Base-by-base conservation (phyloP, 75 land plant species). In the Cunninghamia lanceolata region DNA sequence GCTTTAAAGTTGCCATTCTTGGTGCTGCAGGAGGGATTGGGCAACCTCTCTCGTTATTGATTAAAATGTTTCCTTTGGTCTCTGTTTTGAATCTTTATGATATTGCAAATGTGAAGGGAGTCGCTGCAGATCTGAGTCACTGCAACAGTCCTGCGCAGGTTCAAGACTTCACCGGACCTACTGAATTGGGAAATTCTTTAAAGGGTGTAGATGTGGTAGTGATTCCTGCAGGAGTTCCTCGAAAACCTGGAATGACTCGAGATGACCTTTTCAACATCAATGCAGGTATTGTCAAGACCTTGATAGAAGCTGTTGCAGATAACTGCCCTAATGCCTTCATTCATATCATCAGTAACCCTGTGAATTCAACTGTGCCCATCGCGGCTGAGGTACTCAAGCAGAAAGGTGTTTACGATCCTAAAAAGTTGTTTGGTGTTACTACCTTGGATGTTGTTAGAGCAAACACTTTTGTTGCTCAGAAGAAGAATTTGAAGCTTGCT, bases 11-110 rank as follows among this genome's bases (percentile, higher is more conserved):
- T 50, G 92, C 92, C 16, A 56, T 91, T 63, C 79, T 98, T 84
- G 99, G 99, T n/a, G 99, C 99, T 56, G 95, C 99, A 0, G 99
- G 99, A 9, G 99, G 99, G 10, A 98, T 98, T 39, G 99, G 99
- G 30, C 99, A 98, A 88, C 96, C 99, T 38, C 90, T 98, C 13
- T 88, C 99, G 2, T 45, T 98, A 90, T 88, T 98, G 30, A 88
- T 97, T 93, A 98, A 98, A 91, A 96, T 95, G 95, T 91, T 94
- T 73, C 99, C 99, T 0, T 75, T 95, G 86, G 95, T 98, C 50
- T 98, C 99, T 5, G 93, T 91, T 63, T 94, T 98, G 32, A 96
- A 98, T 87, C 92, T 98, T 19, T 98, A 98, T 84, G 99, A 98
- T 94, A 96, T 98, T 39, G 99, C 94, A 80, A 98, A 98, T 82